A percentile compares a stretch with the other conserved stretches of the same genome.
phyloP scores from a whole-genome alignment of 2,329 filamentous ascomycete genomes.

The Penicillium oxalicum region DNA sequence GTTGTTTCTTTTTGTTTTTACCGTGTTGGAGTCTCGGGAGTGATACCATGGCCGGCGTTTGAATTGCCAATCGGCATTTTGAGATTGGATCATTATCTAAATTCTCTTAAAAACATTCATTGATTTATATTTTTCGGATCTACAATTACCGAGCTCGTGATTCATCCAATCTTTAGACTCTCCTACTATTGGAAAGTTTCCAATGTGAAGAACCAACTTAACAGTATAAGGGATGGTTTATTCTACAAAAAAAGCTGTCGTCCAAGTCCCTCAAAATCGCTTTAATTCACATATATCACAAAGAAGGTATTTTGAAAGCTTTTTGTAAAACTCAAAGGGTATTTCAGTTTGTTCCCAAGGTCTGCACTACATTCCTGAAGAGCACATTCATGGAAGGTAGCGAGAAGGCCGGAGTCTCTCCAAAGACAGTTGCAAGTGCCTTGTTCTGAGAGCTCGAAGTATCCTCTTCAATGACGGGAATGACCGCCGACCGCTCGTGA shows the following conservation, averaged over 20 bases:
- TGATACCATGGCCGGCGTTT: not conserved
- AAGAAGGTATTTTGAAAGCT: not conserved
- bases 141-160: too few relatives aligned
- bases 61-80: not conserved
- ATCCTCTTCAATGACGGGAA: constrained; percentile 8
- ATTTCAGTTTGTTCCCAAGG: constrained; percentile 19
- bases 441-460: constrained; percentile 20
- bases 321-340: not conserved
- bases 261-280: not conserved
- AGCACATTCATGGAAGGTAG: constrained; percentile 34
- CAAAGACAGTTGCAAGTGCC: constrained; percentile 34
- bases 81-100: not conserved
- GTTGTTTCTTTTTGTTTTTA: too few relatives aligned
- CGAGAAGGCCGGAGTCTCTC: constrained; percentile 34
- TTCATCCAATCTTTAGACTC: too few relatives aligned
- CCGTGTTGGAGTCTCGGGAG: too few relatives aligned
- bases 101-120: too few relatives aligned
- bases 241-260: too few relatives aligned
- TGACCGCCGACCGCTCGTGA: constrained; percentile 5
- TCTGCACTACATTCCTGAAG: constrained; percentile 36
- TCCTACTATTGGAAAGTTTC: too few relatives aligned
- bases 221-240: too few relatives aligned
- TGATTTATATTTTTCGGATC: too few relatives aligned
- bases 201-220: too few relatives aligned
- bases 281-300: constrained; percentile 6